phyloP scores from a whole-genome alignment of 169 alveolate genomes.

The Sarcocystis neurona region DNA sequence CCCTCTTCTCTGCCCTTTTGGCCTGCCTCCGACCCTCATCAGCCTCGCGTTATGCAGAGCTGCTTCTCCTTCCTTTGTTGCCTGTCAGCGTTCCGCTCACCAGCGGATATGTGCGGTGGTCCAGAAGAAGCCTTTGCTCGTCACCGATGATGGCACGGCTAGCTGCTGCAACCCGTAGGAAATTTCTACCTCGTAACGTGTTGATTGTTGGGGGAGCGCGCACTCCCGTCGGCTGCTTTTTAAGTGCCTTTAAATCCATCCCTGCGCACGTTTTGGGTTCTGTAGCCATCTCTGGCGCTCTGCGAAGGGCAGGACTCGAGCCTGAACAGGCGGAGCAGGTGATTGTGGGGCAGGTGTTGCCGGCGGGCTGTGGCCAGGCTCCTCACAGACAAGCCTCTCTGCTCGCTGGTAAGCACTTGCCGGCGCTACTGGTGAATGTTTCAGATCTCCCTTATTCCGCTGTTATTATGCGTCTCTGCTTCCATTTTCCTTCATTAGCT shows the following conservation, averaged over 20 bases:
- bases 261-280: constrained; percentile 67
- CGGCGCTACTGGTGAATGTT: no score
- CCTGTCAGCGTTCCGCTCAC: no score
- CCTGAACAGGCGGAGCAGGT: constrained; percentile 68
- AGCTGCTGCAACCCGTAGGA: no score
- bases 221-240: constrained; percentile 69
- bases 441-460: no score
- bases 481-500: neutral
- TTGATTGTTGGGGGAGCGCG: constrained; percentile 66
- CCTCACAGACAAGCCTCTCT: constrained; percentile 56
- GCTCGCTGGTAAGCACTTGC: constrained; percentile 37
- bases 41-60: no score
- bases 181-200: constrained; percentile 61
- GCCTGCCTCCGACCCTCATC: no score
- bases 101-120: no score
- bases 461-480: neutral
- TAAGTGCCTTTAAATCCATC: constrained; percentile 64
- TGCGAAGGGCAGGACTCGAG: constrained; percentile 56
- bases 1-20: no score
- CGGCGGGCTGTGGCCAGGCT: constrained; percentile 72
- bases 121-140: no score
- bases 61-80: no score
- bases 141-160: no score
- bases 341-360: constrained; percentile 72
- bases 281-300: constrained; percentile 62